These are phyloP conservation scores for Rhodotorula taiwanensis DNA, from an alignment of 768 basidiomycete genomes.

Conservation along the genomic window DNA sequence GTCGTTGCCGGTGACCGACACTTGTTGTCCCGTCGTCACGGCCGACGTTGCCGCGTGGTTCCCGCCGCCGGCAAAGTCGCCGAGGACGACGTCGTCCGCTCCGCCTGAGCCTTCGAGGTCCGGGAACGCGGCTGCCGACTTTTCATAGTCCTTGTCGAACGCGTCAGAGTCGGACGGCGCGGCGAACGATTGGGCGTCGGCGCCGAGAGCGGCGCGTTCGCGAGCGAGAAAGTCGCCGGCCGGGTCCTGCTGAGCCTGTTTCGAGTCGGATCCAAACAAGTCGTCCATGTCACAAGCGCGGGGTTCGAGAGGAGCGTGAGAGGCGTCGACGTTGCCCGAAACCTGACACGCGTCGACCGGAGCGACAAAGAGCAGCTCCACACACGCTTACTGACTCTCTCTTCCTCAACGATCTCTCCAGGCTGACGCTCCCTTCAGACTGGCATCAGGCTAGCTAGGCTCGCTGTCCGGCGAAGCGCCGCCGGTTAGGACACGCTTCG, in stretches of 20 bases:
- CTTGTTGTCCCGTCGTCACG: slow-evolving; percentile 56
- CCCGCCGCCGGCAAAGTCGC: slow-evolving; percentile 45
- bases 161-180: slow-evolving; percentile 37
- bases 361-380: too few relatives aligned
- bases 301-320: background rate
- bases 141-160: slow-evolving; percentile 72
- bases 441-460: too few relatives aligned
- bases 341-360: too few relatives aligned
- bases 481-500: too few relatives aligned
- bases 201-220: slow-evolving; percentile 27
- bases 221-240: slow-evolving; percentile 35
- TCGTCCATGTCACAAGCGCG: slow-evolving; percentile 32
- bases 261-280: slow-evolving; percentile 19
- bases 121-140: slow-evolving; percentile 73
- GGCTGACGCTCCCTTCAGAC: too few relatives aligned
- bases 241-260: slow-evolving; percentile 2
- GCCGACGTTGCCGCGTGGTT: too few relatives aligned
- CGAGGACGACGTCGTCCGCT: slow-evolving; percentile 54
- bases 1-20: slow-evolving; percentile 70
- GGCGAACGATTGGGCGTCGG: slow-evolving; percentile 17
- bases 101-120: slow-evolving; percentile 58
- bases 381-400: too few relatives aligned
- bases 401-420: too few relatives aligned
- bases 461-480: too few relatives aligned
- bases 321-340: too few relatives aligned